Base-by-base conservation (phyloP, 805 yeast species). In the Pachysolen tannophilus region DNA sequence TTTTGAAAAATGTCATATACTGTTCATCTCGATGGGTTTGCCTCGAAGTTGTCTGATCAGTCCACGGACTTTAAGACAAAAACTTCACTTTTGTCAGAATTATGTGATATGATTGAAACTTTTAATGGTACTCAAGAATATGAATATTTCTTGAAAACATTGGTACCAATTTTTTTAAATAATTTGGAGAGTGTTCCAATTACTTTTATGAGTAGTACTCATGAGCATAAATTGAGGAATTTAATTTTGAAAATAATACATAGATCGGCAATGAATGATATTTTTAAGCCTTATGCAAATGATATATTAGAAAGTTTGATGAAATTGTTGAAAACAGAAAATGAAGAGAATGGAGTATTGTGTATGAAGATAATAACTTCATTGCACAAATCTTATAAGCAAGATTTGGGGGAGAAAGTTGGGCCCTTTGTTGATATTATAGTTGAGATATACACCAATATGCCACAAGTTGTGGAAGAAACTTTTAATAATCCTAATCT, bases 271-370 rank as follows among this genome's bases (percentile, higher is more conserved):
- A 75, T 83, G 65, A 87, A 82, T 51, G 96, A 87, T 24, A 69
- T 80, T 2, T 76, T 86, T 49, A 81, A 79, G 50, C 82, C 82
- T 0, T 78, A 77, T 53, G 77, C 88, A 1, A 60, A 61, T 23
- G 66, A 65, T 25, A 67, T 86, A 14, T 61, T 83, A 47, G 78
- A 73, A 24, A 60, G 67, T 8, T 60, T 90, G 35, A 74, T 78
- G 47, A 55, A 63, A 16, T 61, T 82, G 10, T 63, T 90, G 39
- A 74, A 71, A 14, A 65, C 61, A 11, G 99, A 94, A 50, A 92
- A 92, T 53, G 99, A 94, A 56, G 97, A 88, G 42, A 92, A 92
- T 54, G 97, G 97, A 33, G 85, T 87, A 1, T 65, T 86, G 34
- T 82, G 94, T 55, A 77, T 92, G 82, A 87, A 85, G 52, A 79